Evolutionary conservation across 2,329 filamentous ascomycete species (phyloP).

Genomic region (Lachnellula occidentalis): DNA sequence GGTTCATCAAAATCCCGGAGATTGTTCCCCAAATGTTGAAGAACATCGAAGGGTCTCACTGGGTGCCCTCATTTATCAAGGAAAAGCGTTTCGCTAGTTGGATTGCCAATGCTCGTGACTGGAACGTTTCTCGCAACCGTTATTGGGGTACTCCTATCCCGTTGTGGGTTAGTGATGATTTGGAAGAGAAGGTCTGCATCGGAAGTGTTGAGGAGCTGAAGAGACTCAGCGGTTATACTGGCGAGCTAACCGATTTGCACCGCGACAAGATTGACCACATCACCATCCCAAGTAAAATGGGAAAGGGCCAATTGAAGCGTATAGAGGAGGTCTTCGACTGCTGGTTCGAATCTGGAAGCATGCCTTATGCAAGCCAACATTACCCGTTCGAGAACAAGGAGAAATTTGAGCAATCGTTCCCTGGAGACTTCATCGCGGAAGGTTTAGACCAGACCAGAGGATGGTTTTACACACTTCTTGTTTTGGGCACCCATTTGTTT

Average conservation of each 20-base stretch:
- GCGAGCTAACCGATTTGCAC: conserved; percentile 80
- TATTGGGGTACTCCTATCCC: conserved; percentile 96
- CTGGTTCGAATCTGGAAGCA: conserved; percentile 94
- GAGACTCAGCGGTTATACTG: conserved; percentile 78
- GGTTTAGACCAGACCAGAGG: conserved; percentile 90
- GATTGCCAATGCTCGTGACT: conserved; percentile 87
- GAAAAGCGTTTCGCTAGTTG: conserved; percentile 87
- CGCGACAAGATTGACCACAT: conserved; percentile 91
- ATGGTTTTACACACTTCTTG: conserved; percentile 93
- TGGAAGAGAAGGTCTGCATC: conserved; percentile 79
- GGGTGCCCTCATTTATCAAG: conserved; percentile 88
- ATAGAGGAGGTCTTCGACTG: conserved; percentile 92
- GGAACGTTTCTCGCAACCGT: conserved; percentile 89
- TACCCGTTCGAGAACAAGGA: conserved; percentile 90
- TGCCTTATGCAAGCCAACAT: conserved; percentile 88
- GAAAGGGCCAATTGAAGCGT: conserved; percentile 75
- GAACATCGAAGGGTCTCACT: conserved; percentile 83
- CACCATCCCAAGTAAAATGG: conserved; percentile 84
- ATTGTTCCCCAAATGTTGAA: conserved; percentile 85
- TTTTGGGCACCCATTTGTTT: conserved; percentile 84
- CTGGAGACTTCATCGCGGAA: conserved; percentile 91
- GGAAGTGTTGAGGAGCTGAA: conserved; percentile 82
- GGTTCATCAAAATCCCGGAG: conserved; percentile 86
- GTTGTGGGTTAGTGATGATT: conserved; percentile 85
- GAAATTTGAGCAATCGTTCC: conserved; percentile 73